These are phyloP conservation scores for Pilasporangium apinafurcum DNA, from an alignment of 352 stramenopile genomes.

Conservation along the genomic window DNA sequence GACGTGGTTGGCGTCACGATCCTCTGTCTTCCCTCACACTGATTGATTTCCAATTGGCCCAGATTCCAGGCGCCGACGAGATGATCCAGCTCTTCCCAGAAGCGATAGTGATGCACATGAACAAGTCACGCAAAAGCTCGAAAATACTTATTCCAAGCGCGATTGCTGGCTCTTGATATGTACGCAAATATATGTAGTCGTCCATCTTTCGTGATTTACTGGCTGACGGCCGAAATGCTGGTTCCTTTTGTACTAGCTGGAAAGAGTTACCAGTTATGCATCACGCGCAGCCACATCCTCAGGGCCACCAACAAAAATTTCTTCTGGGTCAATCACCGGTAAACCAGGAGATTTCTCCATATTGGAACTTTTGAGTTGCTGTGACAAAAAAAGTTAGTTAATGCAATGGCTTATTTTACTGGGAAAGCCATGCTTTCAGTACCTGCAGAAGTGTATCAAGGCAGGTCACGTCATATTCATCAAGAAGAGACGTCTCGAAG, in stretches of 20 bases:
- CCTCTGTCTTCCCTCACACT: no score
- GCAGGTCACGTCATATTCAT: conserved; percentile 83
- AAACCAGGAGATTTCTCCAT: conserved; percentile 34
- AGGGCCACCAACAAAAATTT: conserved; percentile 41
- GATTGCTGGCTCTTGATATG: conserved; percentile 4
- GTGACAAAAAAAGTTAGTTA: not conserved
- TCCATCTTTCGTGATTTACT: conserved; percentile 1
- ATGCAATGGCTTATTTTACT: not conserved
- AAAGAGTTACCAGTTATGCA: conserved; percentile 15
- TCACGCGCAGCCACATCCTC: conserved; percentile 26
- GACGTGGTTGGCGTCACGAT: no score
- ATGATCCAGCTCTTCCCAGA: no score
- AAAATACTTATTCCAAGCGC: conserved; percentile 4
- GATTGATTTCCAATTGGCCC: no score
- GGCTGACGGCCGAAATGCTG: not conserved
- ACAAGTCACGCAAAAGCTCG: conserved; percentile 9
- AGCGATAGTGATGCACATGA: not conserved
- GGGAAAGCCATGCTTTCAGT: not conserved
- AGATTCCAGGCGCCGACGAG: no score
- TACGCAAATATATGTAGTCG: conserved; percentile 5
- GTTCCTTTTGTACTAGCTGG: conserved; percentile 3
- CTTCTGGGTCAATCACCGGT: conserved; percentile 45
- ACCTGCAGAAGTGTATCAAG: conserved; percentile 80
- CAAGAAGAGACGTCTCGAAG: conserved; percentile 80
- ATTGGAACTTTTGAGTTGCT: conserved; percentile 60